Base-by-base conservation (phyloP, 768 basidiomycete species). In the Boletus reticuloceps region DNA sequence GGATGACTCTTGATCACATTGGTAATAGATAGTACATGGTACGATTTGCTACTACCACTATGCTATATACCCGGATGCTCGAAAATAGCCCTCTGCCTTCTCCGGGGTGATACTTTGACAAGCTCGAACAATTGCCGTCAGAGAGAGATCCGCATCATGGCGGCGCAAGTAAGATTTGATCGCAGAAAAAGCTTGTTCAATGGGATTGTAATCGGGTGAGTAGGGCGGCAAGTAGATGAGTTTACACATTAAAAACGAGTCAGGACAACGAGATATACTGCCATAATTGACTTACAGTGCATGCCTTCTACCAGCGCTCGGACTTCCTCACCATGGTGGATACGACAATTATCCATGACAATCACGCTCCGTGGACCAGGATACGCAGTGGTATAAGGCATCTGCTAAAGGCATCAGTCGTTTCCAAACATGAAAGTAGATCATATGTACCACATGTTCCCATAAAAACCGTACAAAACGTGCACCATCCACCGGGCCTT, bases 151-250 rank as follows among this genome's bases (percentile, higher is more conserved):
- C 4, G 1, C 4, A 4, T 22, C 22, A 22, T 22, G 22, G 22
- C 4, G 3, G 22, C 22, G 3, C 22, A 22, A 22, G 22, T 22
- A 22, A 22, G 22, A 22, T 22, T 22, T 22, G 22, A 22, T 22
- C 3, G 22, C 4, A 3, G 22, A 22, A 22, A 22, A 22, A 0
- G 22, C 22, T 22, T 22, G 22, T 22, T 22, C 22, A 22, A 22
- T 22, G 22, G 3, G 22, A 22, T 74, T 71, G 11, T 52, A 56
- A 11, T 56, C n/a, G 0, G 36, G 50, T 1, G 19, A 56, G 44
- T 52, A 58, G 0, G 70, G 70, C 0, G 66, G 68, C 1, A 73
- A 51, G 43, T 55, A 71, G 20, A 68, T 59, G 6, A 70, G 64
- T 10, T 61, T 64, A 32, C 62, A 69, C 0, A 59, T 66, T 63